Evolutionary conservation across 2,329 filamentous ascomycete species (phyloP).

Genomic region (Diatrype stigma): DNA sequence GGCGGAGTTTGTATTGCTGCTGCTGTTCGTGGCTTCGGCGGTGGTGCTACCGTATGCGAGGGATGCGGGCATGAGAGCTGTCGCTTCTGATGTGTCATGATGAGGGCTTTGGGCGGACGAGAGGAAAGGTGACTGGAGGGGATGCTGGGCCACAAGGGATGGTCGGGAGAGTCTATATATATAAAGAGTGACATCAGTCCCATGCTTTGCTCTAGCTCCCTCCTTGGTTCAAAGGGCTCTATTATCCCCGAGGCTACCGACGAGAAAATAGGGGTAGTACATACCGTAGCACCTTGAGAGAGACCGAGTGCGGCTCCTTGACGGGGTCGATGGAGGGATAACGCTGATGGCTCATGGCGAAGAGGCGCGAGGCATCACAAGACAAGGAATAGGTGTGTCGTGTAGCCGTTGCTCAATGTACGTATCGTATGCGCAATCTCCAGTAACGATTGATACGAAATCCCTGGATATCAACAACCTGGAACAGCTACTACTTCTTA

Average conservation of each 20-base stretch:
- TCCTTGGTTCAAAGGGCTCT: neutral
- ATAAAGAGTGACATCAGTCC: too few relatives aligned
- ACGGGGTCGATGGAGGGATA: conserved; percentile 53
- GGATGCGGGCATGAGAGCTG: conserved; percentile 55
- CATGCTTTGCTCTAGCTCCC: too few relatives aligned
- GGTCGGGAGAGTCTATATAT: conserved; percentile 86
- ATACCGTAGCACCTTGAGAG: conserved; percentile 70
- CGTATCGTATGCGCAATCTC: too few relatives aligned
- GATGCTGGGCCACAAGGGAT: conserved; percentile 67
- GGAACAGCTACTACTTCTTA: too few relatives aligned
- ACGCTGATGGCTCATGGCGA: conserved; percentile 53
- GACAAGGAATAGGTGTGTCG: too few relatives aligned
- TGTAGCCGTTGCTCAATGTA: too few relatives aligned
- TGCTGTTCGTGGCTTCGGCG: conserved; percentile 18
- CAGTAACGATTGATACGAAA: too few relatives aligned
- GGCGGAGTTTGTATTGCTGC: conserved; percentile 42
- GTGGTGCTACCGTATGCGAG: conserved; percentile 64
- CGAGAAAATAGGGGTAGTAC: conserved; percentile 5
- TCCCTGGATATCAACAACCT: too few relatives aligned
- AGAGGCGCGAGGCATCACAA: neutral
- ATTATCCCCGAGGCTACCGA: neutral
- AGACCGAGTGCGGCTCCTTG: conserved; percentile 76
- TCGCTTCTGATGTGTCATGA: conserved; percentile 15
- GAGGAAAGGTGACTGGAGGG: conserved; percentile 47
- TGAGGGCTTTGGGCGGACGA: conserved; percentile 40